Evolutionary conservation across 2,329 filamentous ascomycete genomes (phyloP).

Genomic region (Thelonectria blattea): DNA sequence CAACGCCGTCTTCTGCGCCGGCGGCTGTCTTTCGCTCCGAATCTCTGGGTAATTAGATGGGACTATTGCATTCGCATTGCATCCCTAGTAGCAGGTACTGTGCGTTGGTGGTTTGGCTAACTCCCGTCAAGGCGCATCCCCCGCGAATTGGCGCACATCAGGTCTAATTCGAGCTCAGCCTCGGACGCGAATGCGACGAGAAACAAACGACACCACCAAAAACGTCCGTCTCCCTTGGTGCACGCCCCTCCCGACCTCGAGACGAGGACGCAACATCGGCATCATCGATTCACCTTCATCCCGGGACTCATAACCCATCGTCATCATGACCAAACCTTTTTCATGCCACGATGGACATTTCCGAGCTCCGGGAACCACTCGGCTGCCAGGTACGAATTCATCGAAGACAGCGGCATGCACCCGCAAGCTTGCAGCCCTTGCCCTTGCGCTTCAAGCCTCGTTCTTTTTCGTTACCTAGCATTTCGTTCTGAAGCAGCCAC

Average conservation of each 20-base stretch:
- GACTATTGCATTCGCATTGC: not conserved
- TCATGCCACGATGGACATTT: constrained; percentile 1
- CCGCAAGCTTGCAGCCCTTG: not conserved
- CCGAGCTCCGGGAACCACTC: constrained; percentile 8
- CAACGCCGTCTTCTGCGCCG: constrained; percentile 14
- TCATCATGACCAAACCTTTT: constrained; percentile 8
- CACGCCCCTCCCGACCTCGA: not conserved
- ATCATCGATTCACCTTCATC: not conserved
- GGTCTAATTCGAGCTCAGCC: not conserved
- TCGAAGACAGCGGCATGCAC: constrained; percentile 2
- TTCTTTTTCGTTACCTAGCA: not conserved
- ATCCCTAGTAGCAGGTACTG: constrained; percentile 3
- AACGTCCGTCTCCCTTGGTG: not conserved
- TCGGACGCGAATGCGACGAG: not conserved
- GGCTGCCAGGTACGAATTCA: constrained; percentile 15
- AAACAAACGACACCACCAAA: not conserved
- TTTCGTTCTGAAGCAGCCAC: not conserved
- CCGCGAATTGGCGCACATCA: constrained; percentile 20
- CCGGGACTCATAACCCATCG: not conserved
- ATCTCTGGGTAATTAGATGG: not conserved
- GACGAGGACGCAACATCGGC: not conserved
- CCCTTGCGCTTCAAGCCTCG: constrained; percentile 6
- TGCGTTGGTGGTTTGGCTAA: constrained; percentile 3
- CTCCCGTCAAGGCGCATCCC: constrained; percentile 15
- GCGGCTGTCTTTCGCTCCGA: not conserved